phyloP scores from a whole-genome alignment of 1,139 yeast genomes.

The Hemisphaericaspora xylofermentans region DNA sequence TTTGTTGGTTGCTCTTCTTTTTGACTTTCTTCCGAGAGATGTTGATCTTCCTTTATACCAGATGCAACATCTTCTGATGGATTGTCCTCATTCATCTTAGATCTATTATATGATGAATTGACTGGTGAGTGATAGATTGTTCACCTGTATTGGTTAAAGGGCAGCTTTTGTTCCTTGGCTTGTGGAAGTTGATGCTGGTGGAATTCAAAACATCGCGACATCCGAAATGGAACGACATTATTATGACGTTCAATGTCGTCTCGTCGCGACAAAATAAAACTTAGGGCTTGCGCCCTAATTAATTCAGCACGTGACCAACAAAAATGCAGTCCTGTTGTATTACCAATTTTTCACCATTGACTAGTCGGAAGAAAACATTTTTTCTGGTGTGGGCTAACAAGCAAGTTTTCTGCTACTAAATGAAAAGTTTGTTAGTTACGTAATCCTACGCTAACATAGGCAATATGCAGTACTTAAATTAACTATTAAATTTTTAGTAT shows the following conservation, averaged over 20 bases:
- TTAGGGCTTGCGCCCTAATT: slow-evolving; percentile 4
- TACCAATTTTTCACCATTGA: neutral
- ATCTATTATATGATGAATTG: slow-evolving; percentile 1
- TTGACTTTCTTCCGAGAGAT: slow-evolving; percentile 2
- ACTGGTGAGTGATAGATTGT: too few species aligned
- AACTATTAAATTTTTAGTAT: too few species aligned
- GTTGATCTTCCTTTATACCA: slow-evolving; percentile 1
- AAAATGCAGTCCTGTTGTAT: neutral
- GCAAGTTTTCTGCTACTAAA: neutral
- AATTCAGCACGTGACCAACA: slow-evolving; percentile 1
- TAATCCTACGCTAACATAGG: too few species aligned
- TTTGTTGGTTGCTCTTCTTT: slow-evolving; percentile 1
- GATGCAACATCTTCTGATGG: slow-evolving; percentile 3
- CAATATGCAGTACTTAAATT: slow-evolving; percentile 6
- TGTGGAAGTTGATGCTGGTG: neutral
- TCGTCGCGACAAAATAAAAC: slow-evolving; percentile 3
- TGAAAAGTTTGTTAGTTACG: too few species aligned
- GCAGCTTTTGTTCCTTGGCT: neutral
- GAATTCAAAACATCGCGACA: neutral
- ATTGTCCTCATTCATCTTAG: slow-evolving; percentile 11
- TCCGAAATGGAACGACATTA: neutral
- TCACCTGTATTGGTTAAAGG: neutral
- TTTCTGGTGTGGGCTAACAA: neutral
- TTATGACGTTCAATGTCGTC: neutral
- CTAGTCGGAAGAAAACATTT: too few species aligned